Evolutionary conservation across 2,329 filamentous ascomycete genomes (phyloP), one percentile per base, ranked within the genome.

Genomic region (Rachicladosporium sp.): DNA sequence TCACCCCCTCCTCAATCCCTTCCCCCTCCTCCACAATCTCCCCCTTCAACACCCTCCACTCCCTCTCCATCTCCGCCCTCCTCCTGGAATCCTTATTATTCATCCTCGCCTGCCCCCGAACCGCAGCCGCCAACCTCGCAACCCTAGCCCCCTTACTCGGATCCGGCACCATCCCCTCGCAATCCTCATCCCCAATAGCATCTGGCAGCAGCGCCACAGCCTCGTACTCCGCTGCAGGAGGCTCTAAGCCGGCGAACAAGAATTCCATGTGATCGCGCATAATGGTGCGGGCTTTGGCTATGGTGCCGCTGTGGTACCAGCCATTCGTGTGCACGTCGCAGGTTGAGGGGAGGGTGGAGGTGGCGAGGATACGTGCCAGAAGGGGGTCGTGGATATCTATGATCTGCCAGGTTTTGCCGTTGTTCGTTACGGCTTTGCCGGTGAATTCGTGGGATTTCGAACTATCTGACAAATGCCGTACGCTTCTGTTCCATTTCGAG

Each of bases 371-470:
- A 8, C 67, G 60, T 1, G 67, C 65, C 1, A 96, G 67, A 1
- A 88, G 55, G 0, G 86, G 83, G 52, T 96, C 89, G 0, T 76
- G 81, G 40, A 96, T 80, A 58, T 98, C 91, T 63, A 87, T 93
- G 19, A 93, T 74, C 66, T 96, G 91, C 82, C 87, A 98, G 36
- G 91, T 80, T 53, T 91, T 91, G 31, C 87, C 87, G 53, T 94
- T 87, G 1, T 75, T 73, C 10, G 76, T 76, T 40, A 89, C 76
- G 2, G 71, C 73, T 43, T 77, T 69, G 35, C 89, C 89, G 45
- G 93, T 85, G 60, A 95, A 96, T 1, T 89, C 67, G 59, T 96
- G 88, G 38, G 70, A 79, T 59, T 61, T 62, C 33, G 64, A 63
- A 7, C 58, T 48, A 29, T 49, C 45, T 33, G 36, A 42, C 8